A percentile compares a stretch with the other conserved stretches of the same genome.
Evolutionary conservation across 495 filamentous ascomycete genomes (phyloP).

Genomic region (Annulohypoxylon moriforme): DNA sequence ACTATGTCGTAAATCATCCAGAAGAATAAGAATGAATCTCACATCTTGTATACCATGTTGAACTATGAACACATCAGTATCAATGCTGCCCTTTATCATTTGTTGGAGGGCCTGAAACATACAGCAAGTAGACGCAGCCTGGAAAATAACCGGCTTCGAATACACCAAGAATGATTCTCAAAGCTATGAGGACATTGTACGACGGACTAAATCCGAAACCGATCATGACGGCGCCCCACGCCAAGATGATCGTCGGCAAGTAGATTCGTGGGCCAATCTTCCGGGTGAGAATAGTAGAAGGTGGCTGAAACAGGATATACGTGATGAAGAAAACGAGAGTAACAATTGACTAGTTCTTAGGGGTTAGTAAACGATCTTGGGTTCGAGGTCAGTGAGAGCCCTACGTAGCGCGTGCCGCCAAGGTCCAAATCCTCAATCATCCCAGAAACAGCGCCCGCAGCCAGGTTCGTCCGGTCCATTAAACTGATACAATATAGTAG

Average conservation of each 20-base stretch:
- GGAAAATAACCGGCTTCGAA: conserved; percentile 73
- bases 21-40: not conserved
- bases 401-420: conserved; percentile 58
- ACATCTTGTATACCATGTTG: conserved; percentile 69
- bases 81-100: not conserved
- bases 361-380: conserved; percentile 37
- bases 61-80: conserved; percentile 34
- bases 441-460: conserved; percentile 65
- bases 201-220: conserved; percentile 66
- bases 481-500: conserved; percentile 69
- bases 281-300: conserved; percentile 64
- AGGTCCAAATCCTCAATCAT: conserved; percentile 64
- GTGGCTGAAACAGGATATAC: conserved; percentile 66
- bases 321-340: conserved; percentile 71
- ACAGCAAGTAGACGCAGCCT: conserved; percentile 68
- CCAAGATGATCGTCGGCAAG: conserved; percentile 62
- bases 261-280: conserved; percentile 67
- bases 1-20: not conserved
- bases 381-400: conserved; percentile 7
- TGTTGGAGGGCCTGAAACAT: not conserved
- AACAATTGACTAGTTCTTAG: conserved; percentile 55
- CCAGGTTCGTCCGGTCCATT: conserved; percentile 72
- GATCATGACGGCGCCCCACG: conserved; percentile 64
- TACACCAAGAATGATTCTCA: conserved; percentile 67
- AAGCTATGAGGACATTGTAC: conserved; percentile 59